A percentile compares a stretch with the other conserved stretches of the same genome.
Conservation (phyloP, 1,139 yeast genomes). For the Blastobotrys ciferrii region DNA sequence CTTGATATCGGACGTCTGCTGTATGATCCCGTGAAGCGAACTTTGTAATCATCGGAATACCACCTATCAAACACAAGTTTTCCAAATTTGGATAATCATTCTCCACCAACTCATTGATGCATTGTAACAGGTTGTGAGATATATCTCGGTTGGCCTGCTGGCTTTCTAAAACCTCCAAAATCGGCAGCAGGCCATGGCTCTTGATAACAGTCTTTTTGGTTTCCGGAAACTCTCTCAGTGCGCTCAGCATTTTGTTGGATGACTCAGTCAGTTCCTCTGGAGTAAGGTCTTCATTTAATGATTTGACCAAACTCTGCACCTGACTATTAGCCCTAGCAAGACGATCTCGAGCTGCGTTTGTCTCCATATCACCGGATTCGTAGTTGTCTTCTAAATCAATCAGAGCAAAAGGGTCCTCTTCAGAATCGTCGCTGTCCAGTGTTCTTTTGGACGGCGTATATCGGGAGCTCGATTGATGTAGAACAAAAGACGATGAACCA, state of each 20-base stretch:
- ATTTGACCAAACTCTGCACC: constrained; percentile 23
- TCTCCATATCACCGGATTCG: constrained; percentile 23
- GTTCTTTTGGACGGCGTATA: background rate
- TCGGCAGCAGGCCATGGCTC: constrained; percentile 50
- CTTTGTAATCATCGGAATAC: constrained; percentile 51
- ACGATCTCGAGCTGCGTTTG: constrained; percentile 29
- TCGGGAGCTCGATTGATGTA: constrained; percentile 4
- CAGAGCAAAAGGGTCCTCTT: constrained; percentile 32
- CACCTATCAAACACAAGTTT: constrained; percentile 56
- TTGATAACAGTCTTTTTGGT: constrained; percentile 38
- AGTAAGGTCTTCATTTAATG: constrained; percentile 21
- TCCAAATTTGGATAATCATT: constrained; percentile 44
- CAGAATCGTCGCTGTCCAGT: constrained; percentile 22
- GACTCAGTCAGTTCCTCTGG: constrained; percentile 14
- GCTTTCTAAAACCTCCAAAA: constrained; percentile 49
- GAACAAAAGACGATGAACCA: constrained; percentile 2
- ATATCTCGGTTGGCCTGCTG: constrained; percentile 32
- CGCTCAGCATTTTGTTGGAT: constrained; percentile 14
- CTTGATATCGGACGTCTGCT: constrained; percentile 43
- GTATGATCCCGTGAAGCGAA: constrained; percentile 44
- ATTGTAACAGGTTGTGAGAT: constrained; percentile 45
- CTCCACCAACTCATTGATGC: constrained; percentile 44
- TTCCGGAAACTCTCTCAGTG: constrained; percentile 42
- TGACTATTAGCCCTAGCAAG: constrained; percentile 25
- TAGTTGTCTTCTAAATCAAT: constrained; percentile 27